phyloP scores from a whole-genome alignment of 2,329 filamentous ascomycete genomes.

The Monosporascus cannonballus region DNA sequence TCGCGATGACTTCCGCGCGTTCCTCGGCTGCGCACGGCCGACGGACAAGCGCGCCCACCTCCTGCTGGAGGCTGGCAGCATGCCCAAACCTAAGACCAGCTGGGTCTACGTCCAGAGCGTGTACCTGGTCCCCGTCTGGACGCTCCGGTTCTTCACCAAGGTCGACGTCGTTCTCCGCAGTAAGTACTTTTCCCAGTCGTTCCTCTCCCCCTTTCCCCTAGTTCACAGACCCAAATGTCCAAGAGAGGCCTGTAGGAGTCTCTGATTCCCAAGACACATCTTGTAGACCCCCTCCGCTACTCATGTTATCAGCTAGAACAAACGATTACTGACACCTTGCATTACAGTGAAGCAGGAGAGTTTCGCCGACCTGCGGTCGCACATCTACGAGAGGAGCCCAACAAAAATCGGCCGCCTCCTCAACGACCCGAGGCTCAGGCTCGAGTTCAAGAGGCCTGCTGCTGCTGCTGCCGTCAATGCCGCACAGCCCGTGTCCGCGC shows the following conservation, averaged over 20 bases:
- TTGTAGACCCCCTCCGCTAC: too few species aligned
- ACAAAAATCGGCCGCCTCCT: not conserved
- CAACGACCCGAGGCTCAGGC: not conserved
- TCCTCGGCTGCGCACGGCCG: not conserved
- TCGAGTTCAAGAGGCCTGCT: not conserved
- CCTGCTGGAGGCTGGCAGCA: not conserved
- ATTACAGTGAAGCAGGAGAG: constrained; percentile 1
- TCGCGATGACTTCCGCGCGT: not conserved
- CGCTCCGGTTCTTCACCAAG: constrained; percentile 13
- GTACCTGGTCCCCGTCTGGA: constrained; percentile 11
- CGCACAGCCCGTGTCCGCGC: too few species aligned
- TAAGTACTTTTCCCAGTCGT: too few species aligned
- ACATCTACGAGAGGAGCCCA: not conserved
- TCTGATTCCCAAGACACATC: too few species aligned
- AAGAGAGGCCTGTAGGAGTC: too few species aligned
- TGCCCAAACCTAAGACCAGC: constrained; percentile 16
- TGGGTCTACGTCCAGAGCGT: constrained; percentile 14
- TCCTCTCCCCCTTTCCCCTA: too few species aligned
- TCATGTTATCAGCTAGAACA: too few species aligned
- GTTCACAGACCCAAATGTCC: too few species aligned
- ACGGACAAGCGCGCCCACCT: not conserved
- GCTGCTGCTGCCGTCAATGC: too few species aligned
- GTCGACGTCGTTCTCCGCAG: constrained; percentile 1
- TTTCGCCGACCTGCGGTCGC: not conserved
- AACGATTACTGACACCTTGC: too few species aligned